Base-by-base conservation (phyloP, 148 eudicot genomes). In the Simmondsia chinensis region DNA sequence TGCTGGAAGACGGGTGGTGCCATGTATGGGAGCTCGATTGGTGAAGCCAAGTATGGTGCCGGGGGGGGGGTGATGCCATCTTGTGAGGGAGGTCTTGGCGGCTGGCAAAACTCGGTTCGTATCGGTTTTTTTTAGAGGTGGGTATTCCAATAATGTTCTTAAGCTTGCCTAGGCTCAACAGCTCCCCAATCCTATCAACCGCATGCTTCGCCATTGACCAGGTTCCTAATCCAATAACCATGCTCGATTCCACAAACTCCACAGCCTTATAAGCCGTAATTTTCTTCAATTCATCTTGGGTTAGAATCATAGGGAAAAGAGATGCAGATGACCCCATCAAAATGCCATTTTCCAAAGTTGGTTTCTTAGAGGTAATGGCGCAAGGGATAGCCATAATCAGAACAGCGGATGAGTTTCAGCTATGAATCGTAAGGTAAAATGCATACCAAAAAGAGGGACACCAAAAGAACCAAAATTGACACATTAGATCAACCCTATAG, bases 201-300 rank as follows among this genome's bases (percentile, higher is more conserved):
- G 84, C 96, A 38, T 87, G 82, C 16, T 71, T 75, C 8, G 96
- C 96, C 3, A 93, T 87, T 0, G 96, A 87, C 20, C 96, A 87
- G 1, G 96, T 82, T 51, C 96, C 96, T 4, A 87, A 41, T 1
- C 96, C 96, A 4, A 87, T 13, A 6, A 87, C 93, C 87, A 79
- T 89, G 18, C 75, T 86, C 5, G 97, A 89, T 53, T 75, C 56
- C 0, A 89, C 87, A 48, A 51, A 79, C 27, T 89, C 94, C 0
- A 89, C 97, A 7, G 93, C 97, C 42, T 84, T 84, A 40, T 84
- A 71, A 0, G 94, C 95, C 5, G 97, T 93, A 9, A 80, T 69
- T 16, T 71, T 80, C 58, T 89, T 89, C 38, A 89, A 56, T 27
- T 80, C 95, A 25, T 89, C 97, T 33, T 83, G 97, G 56, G 84